These are phyloP conservation scores for Terana coerulea DNA, from an alignment of 768 basidiomycete species.

Conservation along the genomic window DNA sequence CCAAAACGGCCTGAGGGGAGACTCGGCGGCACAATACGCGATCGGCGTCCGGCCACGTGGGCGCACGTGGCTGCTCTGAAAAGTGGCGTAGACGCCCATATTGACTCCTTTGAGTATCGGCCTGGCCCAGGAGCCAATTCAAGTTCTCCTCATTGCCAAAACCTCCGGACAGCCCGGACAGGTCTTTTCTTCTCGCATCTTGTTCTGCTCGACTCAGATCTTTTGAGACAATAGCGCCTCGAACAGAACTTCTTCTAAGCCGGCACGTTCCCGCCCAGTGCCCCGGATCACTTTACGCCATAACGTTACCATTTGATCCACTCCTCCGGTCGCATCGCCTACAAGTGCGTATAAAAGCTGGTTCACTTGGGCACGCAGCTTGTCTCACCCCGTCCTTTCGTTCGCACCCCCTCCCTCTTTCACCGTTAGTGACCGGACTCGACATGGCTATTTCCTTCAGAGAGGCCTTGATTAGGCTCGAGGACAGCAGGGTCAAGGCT, in stretches of 20 bases:
- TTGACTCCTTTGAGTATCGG: neutral
- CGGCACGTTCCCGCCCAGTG: constrained; percentile 7
- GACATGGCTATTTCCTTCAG: constrained; percentile 72
- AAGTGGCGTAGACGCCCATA: neutral
- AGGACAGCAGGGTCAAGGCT: constrained; percentile 83
- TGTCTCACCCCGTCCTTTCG: constrained; percentile 1
- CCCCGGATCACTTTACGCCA: constrained; percentile 9
- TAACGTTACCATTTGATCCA: constrained; percentile 1
- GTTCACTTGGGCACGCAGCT: neutral
- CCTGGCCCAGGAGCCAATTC: neutral
- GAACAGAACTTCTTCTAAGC: neutral
- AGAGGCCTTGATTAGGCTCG: constrained; percentile 75
- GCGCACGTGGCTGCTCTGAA: neutral
- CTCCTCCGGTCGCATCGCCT: neutral
- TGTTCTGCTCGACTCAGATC: neutral
- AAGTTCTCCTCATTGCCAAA: neutral
- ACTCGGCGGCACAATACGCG: constrained; percentile 3
- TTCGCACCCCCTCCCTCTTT: constrained; percentile 7
- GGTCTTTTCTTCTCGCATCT: neutral
- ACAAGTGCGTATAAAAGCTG: constrained; percentile 11
- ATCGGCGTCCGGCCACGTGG: constrained; percentile 1
- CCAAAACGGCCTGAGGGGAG: neutral
- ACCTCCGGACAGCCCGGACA: neutral
- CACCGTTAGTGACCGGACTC: constrained; percentile 49
- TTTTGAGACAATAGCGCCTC: too few species aligned